Conservation (phyloP, 805 yeast species). For the Clavispora fructus region DNA sequence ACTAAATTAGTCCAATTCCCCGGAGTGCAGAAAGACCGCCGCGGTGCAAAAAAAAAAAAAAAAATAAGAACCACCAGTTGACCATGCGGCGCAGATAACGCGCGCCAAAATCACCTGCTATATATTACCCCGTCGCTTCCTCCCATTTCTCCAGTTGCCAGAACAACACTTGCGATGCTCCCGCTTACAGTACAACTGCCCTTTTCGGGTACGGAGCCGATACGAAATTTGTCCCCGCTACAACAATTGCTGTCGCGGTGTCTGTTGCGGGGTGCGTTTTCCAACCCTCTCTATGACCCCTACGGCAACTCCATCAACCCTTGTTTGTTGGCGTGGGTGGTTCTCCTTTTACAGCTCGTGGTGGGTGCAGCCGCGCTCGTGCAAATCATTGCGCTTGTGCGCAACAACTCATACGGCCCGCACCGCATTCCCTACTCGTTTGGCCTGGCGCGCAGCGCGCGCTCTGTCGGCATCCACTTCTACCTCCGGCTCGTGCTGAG, state of each 20-base stretch:
- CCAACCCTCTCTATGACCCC: slow-evolving; percentile 21
- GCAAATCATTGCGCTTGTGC: slow-evolving; percentile 14
- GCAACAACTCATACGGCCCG: slow-evolving; percentile 17
- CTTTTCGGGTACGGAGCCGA: background rate
- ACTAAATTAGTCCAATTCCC: no score
- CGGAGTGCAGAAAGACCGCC: no score
- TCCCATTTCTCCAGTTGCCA: background rate
- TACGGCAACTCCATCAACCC: slow-evolving; percentile 24
- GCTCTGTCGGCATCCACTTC: slow-evolving; percentile 12
- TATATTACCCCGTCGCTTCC: background rate
- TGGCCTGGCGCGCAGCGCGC: slow-evolving; percentile 15
- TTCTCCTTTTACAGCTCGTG: slow-evolving; percentile 6
- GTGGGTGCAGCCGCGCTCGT: slow-evolving; percentile 11
- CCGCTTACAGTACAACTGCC: background rate
- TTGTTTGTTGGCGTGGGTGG: slow-evolving; percentile 19
- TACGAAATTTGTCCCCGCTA: background rate
- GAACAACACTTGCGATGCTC: background rate
- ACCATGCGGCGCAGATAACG: background rate
- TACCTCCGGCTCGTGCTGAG: slow-evolving; percentile 5
- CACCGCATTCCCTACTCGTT: slow-evolving; percentile 19
- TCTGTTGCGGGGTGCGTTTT: background rate
- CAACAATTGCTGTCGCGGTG: background rate
- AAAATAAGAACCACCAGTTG: background rate
- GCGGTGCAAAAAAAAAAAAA: background rate
- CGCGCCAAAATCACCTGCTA: background rate